Conservation (phyloP, 129 eudicot species). For the Ambrosia artemisiifolia region DNA sequence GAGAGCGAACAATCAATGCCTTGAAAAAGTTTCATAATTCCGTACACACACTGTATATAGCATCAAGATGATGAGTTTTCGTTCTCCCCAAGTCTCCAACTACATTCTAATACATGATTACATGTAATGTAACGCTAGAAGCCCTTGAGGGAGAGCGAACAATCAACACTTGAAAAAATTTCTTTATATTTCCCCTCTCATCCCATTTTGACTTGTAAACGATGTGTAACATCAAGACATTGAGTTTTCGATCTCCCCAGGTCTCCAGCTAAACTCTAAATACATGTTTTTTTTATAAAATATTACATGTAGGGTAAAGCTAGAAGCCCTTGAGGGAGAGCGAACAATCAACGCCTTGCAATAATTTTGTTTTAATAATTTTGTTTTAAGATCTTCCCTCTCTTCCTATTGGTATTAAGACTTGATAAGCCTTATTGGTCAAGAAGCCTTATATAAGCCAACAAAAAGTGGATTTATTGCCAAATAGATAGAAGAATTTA, state of each 20-base stretch:
- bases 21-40: neutral
- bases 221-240: neutral
- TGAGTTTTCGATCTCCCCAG: slow-evolving; percentile 14
- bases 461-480: slow-evolving; percentile 5
- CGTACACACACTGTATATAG: neutral
- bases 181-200: neutral
- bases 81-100: slow-evolving; percentile 21
- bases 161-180: slow-evolving; percentile 1
- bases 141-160: slow-evolving; percentile 55
- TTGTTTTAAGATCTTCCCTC: neutral
- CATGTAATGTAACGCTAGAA: slow-evolving; percentile 29
- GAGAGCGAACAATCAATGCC: slow-evolving; percentile 45
- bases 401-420: slow-evolving; percentile 22
- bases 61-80: slow-evolving; percentile 14
- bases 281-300: slow-evolving; percentile 3
- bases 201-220: neutral
- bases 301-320: slow-evolving; percentile 14
- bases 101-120: slow-evolving; percentile 10
- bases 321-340: slow-evolving; percentile 52
- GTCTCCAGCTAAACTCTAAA: slow-evolving; percentile 18
- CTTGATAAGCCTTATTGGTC: slow-evolving; percentile 30
- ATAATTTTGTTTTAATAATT: too few species aligned
- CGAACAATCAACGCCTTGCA: slow-evolving; percentile 33
- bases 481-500: neutral
- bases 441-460: slow-evolving; percentile 32